Conservation (phyloP, 768 basidiomycete species). For the Russula abietina region DNA sequence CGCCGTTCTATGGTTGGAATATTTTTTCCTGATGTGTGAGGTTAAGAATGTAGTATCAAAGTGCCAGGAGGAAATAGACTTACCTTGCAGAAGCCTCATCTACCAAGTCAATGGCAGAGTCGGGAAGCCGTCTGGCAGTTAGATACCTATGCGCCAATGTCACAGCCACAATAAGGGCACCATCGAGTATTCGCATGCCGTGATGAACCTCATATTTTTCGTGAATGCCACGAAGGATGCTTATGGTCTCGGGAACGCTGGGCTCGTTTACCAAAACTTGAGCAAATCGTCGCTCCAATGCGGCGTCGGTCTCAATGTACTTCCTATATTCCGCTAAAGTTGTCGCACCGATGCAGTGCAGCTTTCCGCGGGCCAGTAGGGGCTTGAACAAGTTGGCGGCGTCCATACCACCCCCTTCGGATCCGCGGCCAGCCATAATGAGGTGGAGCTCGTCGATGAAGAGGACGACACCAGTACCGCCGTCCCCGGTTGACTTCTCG, state of each 20-base stretch:
- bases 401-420: constrained; percentile 87
- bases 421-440: constrained; percentile 84
- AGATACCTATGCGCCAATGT: constrained; percentile 91
- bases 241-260: constrained; percentile 81
- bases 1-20: no score
- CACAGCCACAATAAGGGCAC: constrained; percentile 82
- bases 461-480: constrained; percentile 68
- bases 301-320: constrained; percentile 89
- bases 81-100: constrained; percentile 90
- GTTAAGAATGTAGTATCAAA: constrained; percentile 9
- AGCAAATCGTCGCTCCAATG: constrained; percentile 86
- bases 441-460: constrained; percentile 95
- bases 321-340: constrained; percentile 89
- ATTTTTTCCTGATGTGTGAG: no score
- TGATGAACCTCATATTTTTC: constrained; percentile 89
- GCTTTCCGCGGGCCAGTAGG: constrained; percentile 77
- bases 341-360: constrained; percentile 79
- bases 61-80: constrained; percentile 25
- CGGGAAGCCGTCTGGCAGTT: constrained; percentile 71
- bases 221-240: constrained; percentile 87
- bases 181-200: constrained; percentile 83
- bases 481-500: constrained; percentile 77
- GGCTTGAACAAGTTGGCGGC: constrained; percentile 92
- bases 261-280: constrained; percentile 94
- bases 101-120: constrained; percentile 85